phyloP scores from a whole-genome alignment of 768 basidiomycete genomes.

The Lyophyllum decastes region DNA sequence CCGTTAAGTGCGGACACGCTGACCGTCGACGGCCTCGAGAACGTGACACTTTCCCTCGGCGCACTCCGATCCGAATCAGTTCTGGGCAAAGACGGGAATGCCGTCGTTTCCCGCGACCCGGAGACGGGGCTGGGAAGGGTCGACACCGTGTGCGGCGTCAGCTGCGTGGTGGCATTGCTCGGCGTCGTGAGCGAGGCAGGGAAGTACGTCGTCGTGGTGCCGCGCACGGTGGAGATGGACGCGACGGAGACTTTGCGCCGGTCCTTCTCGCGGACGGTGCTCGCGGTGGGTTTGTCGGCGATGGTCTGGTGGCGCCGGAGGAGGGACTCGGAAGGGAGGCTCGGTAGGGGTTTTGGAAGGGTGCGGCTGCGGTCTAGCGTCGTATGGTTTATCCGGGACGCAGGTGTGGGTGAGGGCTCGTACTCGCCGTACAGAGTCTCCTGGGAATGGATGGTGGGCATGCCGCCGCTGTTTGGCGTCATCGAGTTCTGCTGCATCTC shows the following conservation, averaged over 20 bases:
- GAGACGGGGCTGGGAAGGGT: constrained; percentile 21
- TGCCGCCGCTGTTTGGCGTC: constrained; percentile 10
- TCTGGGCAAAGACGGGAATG: constrained; percentile 36
- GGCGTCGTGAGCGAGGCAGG: constrained; percentile 50
- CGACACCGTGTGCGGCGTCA: constrained; percentile 67
- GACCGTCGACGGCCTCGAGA: constrained; percentile 64
- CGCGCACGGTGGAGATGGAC: constrained; percentile 52
- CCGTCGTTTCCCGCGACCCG: constrained; percentile 12
- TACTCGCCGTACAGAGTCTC: constrained; percentile 39
- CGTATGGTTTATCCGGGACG: constrained; percentile 26
- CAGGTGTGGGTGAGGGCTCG: constrained; percentile 47
- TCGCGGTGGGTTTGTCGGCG: constrained; percentile 11
- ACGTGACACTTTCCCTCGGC: constrained; percentile 52
- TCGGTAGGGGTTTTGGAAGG: constrained; percentile 57
- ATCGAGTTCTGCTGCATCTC: constrained; percentile 32
- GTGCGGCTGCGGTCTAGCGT: constrained; percentile 43
- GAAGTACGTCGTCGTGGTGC: constrained; percentile 29
- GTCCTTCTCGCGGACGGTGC: constrained; percentile 16
- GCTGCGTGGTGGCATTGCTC: constrained; percentile 60
- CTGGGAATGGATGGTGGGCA: constrained; percentile 43
- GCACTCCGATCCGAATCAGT: constrained; percentile 48
- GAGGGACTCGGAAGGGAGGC: constrained; percentile 56
- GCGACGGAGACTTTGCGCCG: constrained; percentile 30
- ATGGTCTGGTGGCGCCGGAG: constrained; percentile 23
- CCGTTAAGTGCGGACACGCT: constrained; percentile 54